Evolutionary conservation across 805 yeast genomes (phyloP).

Genomic region (Ogataea haglerorum): DNA sequence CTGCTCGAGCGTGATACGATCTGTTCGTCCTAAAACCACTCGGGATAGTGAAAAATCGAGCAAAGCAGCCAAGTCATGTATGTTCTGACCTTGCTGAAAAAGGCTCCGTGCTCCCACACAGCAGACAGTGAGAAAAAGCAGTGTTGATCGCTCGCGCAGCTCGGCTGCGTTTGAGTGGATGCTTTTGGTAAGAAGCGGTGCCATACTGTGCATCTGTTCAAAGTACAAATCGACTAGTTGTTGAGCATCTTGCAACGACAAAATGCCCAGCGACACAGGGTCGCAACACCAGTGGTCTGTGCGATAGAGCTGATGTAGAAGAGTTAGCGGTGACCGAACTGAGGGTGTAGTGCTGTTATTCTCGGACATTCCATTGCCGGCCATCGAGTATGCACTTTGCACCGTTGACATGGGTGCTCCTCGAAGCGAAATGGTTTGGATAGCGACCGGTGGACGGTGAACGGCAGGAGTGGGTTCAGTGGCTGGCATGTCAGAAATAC

Average conservation of each 20-base stretch:
- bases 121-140: slow-evolving; percentile 13
- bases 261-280: slow-evolving; percentile 11
- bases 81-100: slow-evolving; percentile 3
- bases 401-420: slow-evolving; percentile 18
- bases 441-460: slow-evolving; percentile 9
- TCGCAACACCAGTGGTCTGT: slow-evolving; percentile 15
- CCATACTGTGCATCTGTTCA: slow-evolving; percentile 15
- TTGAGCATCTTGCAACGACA: slow-evolving; percentile 14
- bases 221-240: slow-evolving; percentile 13
- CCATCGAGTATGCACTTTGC: slow-evolving; percentile 11
- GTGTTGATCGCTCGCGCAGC: slow-evolving; percentile 11
- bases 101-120: slow-evolving; percentile 12
- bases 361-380: not conserved
- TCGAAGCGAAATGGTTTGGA: slow-evolving; percentile 12
- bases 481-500: too few species aligned
- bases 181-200: slow-evolving; percentile 15
- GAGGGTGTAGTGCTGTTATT: not conserved
- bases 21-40: slow-evolving; percentile 10
- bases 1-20: slow-evolving; percentile 13
- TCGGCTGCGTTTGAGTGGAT: slow-evolving; percentile 13
- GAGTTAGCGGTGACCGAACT: slow-evolving; percentile 7
- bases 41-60: slow-evolving; percentile 13
- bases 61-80: slow-evolving; percentile 11
- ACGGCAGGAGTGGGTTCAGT: not conserved
- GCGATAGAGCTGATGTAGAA: slow-evolving; percentile 6